phyloP scores from a whole-genome alignment of 2,329 filamentous ascomycete species.

The Ilyonectria mors-panacis region DNA sequence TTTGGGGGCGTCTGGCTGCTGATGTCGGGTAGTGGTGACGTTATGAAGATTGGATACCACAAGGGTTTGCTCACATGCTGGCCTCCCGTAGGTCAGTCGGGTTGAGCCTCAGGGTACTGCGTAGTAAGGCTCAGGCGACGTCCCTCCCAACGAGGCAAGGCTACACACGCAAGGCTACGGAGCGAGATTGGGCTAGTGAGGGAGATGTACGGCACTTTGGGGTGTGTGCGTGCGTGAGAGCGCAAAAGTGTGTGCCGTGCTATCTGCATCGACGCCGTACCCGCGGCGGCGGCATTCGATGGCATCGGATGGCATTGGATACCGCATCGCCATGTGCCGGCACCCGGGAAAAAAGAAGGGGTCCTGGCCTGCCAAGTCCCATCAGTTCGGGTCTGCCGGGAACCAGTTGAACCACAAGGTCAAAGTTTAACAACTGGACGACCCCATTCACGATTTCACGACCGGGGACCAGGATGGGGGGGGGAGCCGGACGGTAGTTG shows the following conservation, averaged over 20 bases:
- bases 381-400: not conserved
- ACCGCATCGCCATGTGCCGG: no score
- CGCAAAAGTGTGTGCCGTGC: not conserved
- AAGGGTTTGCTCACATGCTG: not conserved
- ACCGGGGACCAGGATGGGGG: conserved; percentile 9
- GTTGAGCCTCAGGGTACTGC: no score
- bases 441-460: not conserved
- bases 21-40: not conserved
- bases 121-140: not conserved
- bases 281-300: no score
- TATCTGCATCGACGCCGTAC: no score
- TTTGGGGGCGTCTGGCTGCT: not conserved
- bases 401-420: not conserved
- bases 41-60: not conserved
- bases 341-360: no score
- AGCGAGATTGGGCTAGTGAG: not conserved
- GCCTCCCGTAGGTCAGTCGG: not conserved
- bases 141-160: not conserved
- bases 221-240: not conserved
- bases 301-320: no score
- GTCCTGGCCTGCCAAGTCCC: no score
- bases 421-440: not conserved
- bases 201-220: no score
- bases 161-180: not conserved
- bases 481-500: conserved; percentile 20